Conservation (phyloP, 2,329 filamentous ascomycete species). For the Colletotrichum tanaceti region DNA sequence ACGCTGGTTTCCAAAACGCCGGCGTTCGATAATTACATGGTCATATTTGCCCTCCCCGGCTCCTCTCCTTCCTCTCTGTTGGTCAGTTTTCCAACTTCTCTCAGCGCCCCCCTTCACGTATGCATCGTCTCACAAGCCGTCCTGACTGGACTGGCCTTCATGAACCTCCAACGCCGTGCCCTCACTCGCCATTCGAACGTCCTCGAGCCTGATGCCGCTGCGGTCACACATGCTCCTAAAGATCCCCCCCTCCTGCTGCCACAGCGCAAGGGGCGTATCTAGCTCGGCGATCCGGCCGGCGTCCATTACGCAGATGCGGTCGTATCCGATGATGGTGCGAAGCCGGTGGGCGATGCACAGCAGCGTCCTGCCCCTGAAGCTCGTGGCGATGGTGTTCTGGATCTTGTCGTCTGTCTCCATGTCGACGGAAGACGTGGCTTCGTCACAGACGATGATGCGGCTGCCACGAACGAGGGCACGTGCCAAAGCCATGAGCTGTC, state of each 20-base stretch:
- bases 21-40: neutral
- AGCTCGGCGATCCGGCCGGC: slow-evolving; percentile 87
- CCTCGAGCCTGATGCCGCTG: slow-evolving; percentile 76
- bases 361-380: slow-evolving; percentile 87
- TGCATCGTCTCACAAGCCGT: slow-evolving; percentile 25
- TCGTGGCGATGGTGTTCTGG: slow-evolving; percentile 85
- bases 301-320: slow-evolving; percentile 98
- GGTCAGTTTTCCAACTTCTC: slow-evolving; percentile 33
- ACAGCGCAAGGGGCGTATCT: slow-evolving; percentile 79
- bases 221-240: slow-evolving; percentile 92
- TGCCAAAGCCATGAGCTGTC: slow-evolving; percentile 94
- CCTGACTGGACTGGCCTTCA: slow-evolving; percentile 34
- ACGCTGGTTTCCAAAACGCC: neutral
- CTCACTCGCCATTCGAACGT: slow-evolving; percentile 60
- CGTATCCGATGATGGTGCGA: slow-evolving; percentile 92
- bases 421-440: slow-evolving; percentile 92
- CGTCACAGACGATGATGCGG: slow-evolving; percentile 96
- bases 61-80: neutral
- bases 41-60: neutral
- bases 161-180: slow-evolving; percentile 45
- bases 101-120: slow-evolving; percentile 8
- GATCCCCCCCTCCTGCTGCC: slow-evolving; percentile 75
- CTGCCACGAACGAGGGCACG: slow-evolving; percentile 88
- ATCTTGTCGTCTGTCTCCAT: slow-evolving; percentile 98
- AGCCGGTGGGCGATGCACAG: slow-evolving; percentile 93